Conservation (phyloP, 257 asterid species). For the Lycium ferocissimum region DNA sequence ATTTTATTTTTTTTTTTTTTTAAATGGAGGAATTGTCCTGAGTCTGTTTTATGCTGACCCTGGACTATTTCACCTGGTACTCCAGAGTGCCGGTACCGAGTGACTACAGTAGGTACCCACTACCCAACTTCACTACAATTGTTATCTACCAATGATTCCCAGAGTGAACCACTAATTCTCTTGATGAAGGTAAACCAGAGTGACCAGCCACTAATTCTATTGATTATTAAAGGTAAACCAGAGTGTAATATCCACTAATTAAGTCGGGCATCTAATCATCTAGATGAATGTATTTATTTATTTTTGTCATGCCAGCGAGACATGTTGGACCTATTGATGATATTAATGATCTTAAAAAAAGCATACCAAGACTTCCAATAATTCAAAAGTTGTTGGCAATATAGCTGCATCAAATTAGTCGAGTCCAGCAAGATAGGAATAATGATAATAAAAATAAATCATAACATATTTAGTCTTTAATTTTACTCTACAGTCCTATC, state of each 20-base stretch:
- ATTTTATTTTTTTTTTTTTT: background rate
- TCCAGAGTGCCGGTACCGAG: background rate
- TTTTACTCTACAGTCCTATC: background rate
- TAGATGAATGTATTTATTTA: background rate
- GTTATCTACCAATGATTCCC: background rate
- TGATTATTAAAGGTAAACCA: background rate
- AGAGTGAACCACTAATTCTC: background rate
- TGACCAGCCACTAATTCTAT: background rate
- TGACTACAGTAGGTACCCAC: background rate
- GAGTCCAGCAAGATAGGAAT: background rate
- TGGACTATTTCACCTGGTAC: background rate
- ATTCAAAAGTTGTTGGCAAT: background rate
- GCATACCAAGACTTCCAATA: background rate
- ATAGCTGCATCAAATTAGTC: slow-evolving; percentile 9
- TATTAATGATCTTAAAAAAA: background rate
- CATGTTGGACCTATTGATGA: background rate
- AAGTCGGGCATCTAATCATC: slow-evolving; percentile 1
- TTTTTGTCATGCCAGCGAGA: background rate
- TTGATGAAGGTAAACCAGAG: background rate
- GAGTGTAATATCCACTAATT: slow-evolving; percentile 15
- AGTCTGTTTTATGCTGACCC: no score
- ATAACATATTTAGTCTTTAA: background rate
- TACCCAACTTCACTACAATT: background rate
- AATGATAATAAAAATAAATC: background rate
- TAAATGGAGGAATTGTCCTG: background rate